Conservation (phyloP, 805 yeast species). For the Cyberlindnera samutprakarnensis region DNA sequence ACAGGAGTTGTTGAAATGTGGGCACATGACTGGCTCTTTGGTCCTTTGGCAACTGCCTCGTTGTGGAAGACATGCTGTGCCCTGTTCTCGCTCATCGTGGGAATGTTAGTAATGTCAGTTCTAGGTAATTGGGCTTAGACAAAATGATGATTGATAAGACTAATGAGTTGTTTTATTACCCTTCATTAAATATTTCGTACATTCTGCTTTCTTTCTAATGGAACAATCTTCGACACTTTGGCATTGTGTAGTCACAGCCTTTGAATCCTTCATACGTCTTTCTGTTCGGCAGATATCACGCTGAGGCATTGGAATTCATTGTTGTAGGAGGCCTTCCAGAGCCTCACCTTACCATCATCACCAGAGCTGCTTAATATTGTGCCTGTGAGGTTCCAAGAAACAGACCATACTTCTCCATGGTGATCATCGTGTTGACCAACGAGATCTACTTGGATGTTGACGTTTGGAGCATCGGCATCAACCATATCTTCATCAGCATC, state of each 20-base stretch:
- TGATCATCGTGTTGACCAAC: slow-evolving; percentile 70
- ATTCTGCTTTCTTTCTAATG: no score
- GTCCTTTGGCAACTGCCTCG: slow-evolving; percentile 44
- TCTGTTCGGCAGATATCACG: slow-evolving; percentile 56
- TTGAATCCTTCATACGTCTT: slow-evolving; percentile 1
- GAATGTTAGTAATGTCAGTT: slow-evolving; percentile 66
- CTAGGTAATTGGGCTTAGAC: slow-evolving; percentile 64
- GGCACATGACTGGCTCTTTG: slow-evolving; percentile 61
- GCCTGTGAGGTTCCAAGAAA: slow-evolving; percentile 91
- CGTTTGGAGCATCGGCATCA: slow-evolving; percentile 20
- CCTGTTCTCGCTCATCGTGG: slow-evolving; percentile 45
- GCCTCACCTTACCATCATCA: slow-evolving; percentile 84
- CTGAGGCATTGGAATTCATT: slow-evolving; percentile 91
- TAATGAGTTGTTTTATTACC: no score
- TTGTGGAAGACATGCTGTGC: slow-evolving; percentile 37
- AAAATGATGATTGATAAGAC: no score
- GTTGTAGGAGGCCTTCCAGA: slow-evolving; percentile 86
- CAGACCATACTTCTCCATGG: slow-evolving; percentile 91
- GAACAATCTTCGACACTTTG: no score
- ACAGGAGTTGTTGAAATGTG: slow-evolving; percentile 69
- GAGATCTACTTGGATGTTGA: slow-evolving; percentile 41
- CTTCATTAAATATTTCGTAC: no score
- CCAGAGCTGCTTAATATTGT: slow-evolving; percentile 90
- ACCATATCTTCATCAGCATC: slow-evolving; percentile 12
- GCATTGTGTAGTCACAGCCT: no score